Conservation (phyloP, 2,329 filamentous ascomycete genomes). For the Emmonsiellopsis sp. region DNA sequence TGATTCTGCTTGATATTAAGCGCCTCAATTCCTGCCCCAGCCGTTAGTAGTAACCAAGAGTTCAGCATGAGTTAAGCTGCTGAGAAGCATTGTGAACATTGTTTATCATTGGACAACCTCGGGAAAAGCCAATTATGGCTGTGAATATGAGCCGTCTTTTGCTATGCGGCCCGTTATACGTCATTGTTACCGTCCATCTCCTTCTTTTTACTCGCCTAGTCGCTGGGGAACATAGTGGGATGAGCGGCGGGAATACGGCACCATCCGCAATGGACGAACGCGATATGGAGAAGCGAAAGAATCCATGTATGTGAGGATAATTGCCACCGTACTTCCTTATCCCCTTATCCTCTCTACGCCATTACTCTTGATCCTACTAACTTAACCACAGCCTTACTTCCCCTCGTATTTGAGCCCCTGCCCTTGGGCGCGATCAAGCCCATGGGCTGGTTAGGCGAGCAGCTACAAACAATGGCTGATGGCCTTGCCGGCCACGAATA, state of each 20-base stretch:
- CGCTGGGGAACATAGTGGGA: not conserved
- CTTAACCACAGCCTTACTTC: not conserved
- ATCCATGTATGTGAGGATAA: not conserved
- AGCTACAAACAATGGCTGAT: slow-evolving; percentile 40
- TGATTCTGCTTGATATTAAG: too few relatives aligned
- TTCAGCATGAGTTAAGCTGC: too few relatives aligned
- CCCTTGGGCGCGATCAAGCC: slow-evolving; percentile 43
- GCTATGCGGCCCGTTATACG: not conserved
- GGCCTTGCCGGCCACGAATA: slow-evolving; percentile 46
- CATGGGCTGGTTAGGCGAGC: slow-evolving; percentile 42
- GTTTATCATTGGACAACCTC: too few relatives aligned
- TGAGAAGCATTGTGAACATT: too few relatives aligned
- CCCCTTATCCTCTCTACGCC: not conserved
- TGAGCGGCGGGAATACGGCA: not conserved
- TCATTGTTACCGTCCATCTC: not conserved
- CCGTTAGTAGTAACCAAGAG: too few relatives aligned
- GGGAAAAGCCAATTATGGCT: too few relatives aligned
- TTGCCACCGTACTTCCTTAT: not conserved
- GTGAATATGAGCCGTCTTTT: not conserved
- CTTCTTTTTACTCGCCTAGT: not conserved
- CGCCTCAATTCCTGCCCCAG: too few relatives aligned
- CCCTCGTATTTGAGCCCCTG: slow-evolving; percentile 16
- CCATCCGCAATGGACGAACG: not conserved
- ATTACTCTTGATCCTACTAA: not conserved
- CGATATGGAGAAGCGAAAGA: not conserved